Evolutionary conservation across 306 rosid genomes (phyloP).

Genomic region (Oxytropis ochrocephala): DNA sequence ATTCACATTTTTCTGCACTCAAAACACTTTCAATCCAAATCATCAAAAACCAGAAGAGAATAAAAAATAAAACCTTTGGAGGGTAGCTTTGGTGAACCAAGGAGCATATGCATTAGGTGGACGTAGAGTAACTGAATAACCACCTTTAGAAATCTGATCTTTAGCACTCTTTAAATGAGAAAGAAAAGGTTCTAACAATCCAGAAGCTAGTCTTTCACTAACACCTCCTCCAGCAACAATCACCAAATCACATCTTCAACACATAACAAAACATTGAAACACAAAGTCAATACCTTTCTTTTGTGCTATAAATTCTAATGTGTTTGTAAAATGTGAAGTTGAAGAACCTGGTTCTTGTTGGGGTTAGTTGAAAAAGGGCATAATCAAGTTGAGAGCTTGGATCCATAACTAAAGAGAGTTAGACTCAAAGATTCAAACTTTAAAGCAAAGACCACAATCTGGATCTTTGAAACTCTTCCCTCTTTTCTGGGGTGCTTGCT

Average conservation of each 20-base stretch:
- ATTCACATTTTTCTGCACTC: constrained; percentile 6
- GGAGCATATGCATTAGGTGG: constrained; percentile 47
- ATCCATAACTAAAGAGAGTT: constrained; percentile 53
- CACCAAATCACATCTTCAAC: constrained; percentile 73
- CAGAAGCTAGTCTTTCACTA: constrained; percentile 82
- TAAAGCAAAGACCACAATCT: constrained; percentile 3
- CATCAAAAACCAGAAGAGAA: background rate
- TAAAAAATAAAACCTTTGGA: constrained; percentile 47
- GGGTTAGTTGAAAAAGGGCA: constrained; percentile 96
- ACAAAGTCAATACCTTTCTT: constrained; percentile 3
- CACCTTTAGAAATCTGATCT: constrained; percentile 98
- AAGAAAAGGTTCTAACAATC: constrained; percentile 83
- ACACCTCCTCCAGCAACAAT: constrained; percentile 54
- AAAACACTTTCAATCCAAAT: constrained; percentile 2
- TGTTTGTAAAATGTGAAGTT: background rate
- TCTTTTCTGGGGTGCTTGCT: background rate
- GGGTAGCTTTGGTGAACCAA: constrained; percentile 97
- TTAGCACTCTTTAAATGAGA: constrained; percentile 68
- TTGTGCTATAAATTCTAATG: background rate
- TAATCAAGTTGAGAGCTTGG: constrained; percentile 75
- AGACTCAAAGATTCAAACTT: background rate
- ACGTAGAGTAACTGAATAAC: constrained; percentile 80
- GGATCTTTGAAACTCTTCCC: constrained; percentile 10
- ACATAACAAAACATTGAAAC: constrained; percentile 6
- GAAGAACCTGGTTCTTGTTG: constrained; percentile 86